Conservation (phyloP, 106 monocot genomes). For the Acorus calamus region DNA sequence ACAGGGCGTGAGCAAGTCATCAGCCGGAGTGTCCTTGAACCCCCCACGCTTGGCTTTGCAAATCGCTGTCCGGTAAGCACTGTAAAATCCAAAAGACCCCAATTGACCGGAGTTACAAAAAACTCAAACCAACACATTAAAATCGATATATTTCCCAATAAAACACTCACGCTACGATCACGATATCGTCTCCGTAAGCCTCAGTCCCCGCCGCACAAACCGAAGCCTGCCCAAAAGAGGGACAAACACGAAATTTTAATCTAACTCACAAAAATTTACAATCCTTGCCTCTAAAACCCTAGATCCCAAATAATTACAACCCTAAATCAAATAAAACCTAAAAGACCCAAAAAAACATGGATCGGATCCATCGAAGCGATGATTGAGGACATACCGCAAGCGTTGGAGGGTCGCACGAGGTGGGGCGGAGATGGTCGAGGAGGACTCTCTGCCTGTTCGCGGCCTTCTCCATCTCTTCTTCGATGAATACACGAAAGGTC, state of each 20-base stretch:
- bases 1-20: conserved; percentile 33
- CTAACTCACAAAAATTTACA: background rate
- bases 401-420: conserved; percentile 1
- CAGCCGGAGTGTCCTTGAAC: conserved; percentile 37
- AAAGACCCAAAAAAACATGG: background rate
- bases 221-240: conserved; percentile 15
- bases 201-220: conserved; percentile 40
- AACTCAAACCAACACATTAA: background rate
- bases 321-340: background rate
- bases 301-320: too few relatives aligned
- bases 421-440: conserved; percentile 9
- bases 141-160: background rate
- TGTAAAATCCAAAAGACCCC: background rate
- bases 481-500: background rate
- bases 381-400: background rate
- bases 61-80: conserved; percentile 36
- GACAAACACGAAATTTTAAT: background rate
- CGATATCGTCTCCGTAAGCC: conserved; percentile 41
- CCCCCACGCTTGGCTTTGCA: conserved; percentile 40
- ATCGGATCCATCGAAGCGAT: background rate
- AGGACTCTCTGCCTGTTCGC: conserved; percentile 9
- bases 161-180: conserved; percentile 39
- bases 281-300: too few relatives aligned
- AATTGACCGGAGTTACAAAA: background rate
- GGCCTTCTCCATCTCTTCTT: conserved; percentile 13